These are phyloP conservation scores for Phyllosticta citriasiana DNA, from an alignment of 2,329 filamentous ascomycete genomes.

Conservation along the genomic window DNA sequence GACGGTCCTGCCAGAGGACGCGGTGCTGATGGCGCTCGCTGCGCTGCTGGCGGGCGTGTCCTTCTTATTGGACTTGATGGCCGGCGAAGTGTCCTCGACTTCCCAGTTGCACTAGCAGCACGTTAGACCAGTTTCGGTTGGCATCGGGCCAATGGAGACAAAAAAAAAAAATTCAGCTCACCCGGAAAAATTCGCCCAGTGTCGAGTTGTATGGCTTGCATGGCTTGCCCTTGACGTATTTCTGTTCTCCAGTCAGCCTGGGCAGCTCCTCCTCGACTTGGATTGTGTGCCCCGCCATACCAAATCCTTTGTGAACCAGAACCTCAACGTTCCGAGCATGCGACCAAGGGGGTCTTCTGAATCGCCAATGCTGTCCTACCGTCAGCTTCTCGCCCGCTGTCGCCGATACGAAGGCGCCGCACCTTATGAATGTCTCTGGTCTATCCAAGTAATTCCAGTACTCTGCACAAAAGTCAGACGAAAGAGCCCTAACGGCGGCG, in stretches of 20 bases:
- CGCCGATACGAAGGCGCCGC: constrained; percentile 14
- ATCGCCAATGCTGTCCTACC: constrained; percentile 57
- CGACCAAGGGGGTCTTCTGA: constrained; percentile 85
- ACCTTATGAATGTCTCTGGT: constrained; percentile 76
- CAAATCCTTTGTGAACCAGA: constrained; percentile 98
- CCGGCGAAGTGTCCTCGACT: constrained; percentile 65
- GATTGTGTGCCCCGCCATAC: constrained; percentile 30
- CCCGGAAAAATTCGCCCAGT: constrained; percentile 92
- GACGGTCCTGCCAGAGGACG: constrained; percentile 42
- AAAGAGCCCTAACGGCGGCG: not conserved
- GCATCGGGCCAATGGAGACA: not conserved
- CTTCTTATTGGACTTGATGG: constrained; percentile 36
- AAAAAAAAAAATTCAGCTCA: constrained; percentile 32
- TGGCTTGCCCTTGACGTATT: constrained; percentile 96
- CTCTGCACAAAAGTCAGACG: constrained; percentile 41
- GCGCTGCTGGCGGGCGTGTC: constrained; percentile 26
- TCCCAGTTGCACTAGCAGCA: constrained; percentile 78
- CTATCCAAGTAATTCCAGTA: constrained; percentile 99
- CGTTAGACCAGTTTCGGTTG: not conserved
- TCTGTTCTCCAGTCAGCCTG: constrained; percentile 38
- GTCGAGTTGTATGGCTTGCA: constrained; percentile 99
- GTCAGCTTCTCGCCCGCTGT: constrained; percentile 26
- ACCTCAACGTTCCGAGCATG: constrained; percentile 88
- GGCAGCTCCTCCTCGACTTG: not conserved
- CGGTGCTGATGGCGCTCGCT: constrained; percentile 23